Evolutionary conservation across 2,329 filamentous ascomycete species (phyloP), one percentile per base, ranked within the genome.

Genomic region (Elsinoe australis): DNA sequence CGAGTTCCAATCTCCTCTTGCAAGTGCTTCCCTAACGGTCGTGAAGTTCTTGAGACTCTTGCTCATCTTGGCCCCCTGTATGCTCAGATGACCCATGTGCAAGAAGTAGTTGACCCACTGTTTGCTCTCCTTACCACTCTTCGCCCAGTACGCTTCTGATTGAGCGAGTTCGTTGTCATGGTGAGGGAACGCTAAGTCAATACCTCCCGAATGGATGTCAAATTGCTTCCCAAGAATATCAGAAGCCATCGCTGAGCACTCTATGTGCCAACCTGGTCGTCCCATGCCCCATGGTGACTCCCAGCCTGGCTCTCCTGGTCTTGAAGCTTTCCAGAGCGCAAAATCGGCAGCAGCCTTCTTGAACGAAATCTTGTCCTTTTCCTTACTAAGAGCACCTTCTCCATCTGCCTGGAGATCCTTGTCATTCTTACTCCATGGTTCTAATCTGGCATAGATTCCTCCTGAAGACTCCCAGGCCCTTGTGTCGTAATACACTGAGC

Each of bases 21-120:
- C 67, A 5, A 96, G 69, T 0, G 89, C 88, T 63, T 94, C 85
- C 22, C 87, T 78, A 53, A 96, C 94, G 0, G 90, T 95, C 32
- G 87, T 87, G 65, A 95, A 95, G 65, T 95, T 96, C 71, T 96
- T 95, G 50, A 96, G 68, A 12, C 82, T 87, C 66, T 96, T 96
- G 50, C 84, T 90, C 90, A 96, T 96, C 65, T 96, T 96, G 17
- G 82, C 87, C 0, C 90, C 89, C 19, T 83, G 79, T 50, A 96
- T 95, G 4, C 82, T 84, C 39, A 95, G 68, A 21, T 96, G 90
- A 0, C 90, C 90, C 83, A 94, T 95, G 62, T 95, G 90, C 12
- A 95, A 63, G 68, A 95, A 96, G 68, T 95, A 94, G 62, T 92
- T 94, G 44, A 95, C 85, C 90, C 90, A 95, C 51, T 86, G 86